phyloP scores from a whole-genome alignment of 306 rosid genomes.

The Cucurbita pepo region DNA sequence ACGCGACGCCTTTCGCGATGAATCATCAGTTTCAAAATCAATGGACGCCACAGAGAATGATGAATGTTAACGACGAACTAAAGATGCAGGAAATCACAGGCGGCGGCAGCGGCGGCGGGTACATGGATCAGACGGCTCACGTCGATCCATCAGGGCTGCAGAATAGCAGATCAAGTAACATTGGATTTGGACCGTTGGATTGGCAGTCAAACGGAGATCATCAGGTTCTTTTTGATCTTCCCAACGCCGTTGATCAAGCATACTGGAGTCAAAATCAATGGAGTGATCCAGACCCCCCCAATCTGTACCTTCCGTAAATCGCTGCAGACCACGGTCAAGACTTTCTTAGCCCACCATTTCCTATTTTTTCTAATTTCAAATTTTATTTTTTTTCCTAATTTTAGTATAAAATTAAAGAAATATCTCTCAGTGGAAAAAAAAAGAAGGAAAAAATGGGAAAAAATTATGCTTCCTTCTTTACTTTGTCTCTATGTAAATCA shows the following conservation, averaged over 20 bases:
- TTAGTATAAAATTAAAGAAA: not conserved
- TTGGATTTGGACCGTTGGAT: slow-evolving; percentile 62
- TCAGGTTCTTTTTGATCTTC: slow-evolving; percentile 64
- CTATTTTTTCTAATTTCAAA: not conserved
- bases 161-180: slow-evolving; percentile 21
- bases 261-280: slow-evolving; percentile 84
- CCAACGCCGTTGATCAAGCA: slow-evolving; percentile 67
- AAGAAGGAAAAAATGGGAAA: not conserved
- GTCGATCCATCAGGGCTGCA: slow-evolving; percentile 41
- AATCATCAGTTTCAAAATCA: slow-evolving; percentile 8
- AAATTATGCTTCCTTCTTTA: not conserved
- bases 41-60: slow-evolving; percentile 28
- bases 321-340: slow-evolving; percentile 5
- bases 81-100: slow-evolving; percentile 34
- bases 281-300: slow-evolving; percentile 56
- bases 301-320: slow-evolving; percentile 71
- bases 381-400: not conserved
- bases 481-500: not conserved
- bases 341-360: not conserved
- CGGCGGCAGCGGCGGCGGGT: not conserved
- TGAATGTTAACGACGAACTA: slow-evolving; percentile 17
- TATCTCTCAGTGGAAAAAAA: not conserved
- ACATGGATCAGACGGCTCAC: slow-evolving; percentile 33
- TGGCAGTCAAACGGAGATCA: slow-evolving; percentile 60
- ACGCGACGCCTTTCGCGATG: slow-evolving; percentile 38